Conservation (phyloP, 192 early-diverging fungal genomes). For the Oehlia diaphana region DNA sequence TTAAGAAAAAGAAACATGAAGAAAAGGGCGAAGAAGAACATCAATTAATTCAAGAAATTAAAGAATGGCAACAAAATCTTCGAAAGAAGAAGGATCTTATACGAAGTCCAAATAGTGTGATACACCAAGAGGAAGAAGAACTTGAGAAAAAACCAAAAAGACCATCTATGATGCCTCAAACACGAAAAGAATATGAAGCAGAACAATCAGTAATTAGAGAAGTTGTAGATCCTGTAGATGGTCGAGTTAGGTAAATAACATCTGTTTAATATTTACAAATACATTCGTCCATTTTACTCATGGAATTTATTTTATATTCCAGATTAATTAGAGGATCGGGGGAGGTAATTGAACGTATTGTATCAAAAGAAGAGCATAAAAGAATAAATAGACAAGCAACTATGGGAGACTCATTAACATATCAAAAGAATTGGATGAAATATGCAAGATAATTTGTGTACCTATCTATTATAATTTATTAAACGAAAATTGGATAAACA, state of each 20-base stretch:
- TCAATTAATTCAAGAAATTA: not conserved
- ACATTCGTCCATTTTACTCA: not conserved
- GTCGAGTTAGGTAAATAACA: slow-evolving; percentile 46
- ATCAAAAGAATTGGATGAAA: slow-evolving; percentile 25
- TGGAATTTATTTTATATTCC: not conserved
- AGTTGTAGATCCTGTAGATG: slow-evolving; percentile 50
- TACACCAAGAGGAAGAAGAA: slow-evolving; percentile 5
- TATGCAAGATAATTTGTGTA: not conserved
- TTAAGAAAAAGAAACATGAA: not conserved
- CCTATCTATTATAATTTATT: too few species aligned
- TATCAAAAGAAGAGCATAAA: slow-evolving; percentile 46
- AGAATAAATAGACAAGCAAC: slow-evolving; percentile 52
- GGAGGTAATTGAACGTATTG: slow-evolving; percentile 53
- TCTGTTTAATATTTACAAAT: not conserved
- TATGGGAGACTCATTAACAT: slow-evolving; percentile 39
- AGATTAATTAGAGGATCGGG: slow-evolving; percentile 54
- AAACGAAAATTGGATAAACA: too few species aligned
- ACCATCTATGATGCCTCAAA: slow-evolving; percentile 42
- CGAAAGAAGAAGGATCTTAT: not conserved
- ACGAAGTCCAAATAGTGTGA: not conserved
- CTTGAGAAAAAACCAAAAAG: slow-evolving; percentile 11
- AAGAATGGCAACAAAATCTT: slow-evolving; percentile 9
- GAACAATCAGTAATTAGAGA: slow-evolving; percentile 41
- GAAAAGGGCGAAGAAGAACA: not conserved
- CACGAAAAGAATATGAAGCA: slow-evolving; percentile 45